Evolutionary conservation across 176 grass and related monocot genomes (phyloP).

Genomic region (Musa schizocarpa): DNA sequence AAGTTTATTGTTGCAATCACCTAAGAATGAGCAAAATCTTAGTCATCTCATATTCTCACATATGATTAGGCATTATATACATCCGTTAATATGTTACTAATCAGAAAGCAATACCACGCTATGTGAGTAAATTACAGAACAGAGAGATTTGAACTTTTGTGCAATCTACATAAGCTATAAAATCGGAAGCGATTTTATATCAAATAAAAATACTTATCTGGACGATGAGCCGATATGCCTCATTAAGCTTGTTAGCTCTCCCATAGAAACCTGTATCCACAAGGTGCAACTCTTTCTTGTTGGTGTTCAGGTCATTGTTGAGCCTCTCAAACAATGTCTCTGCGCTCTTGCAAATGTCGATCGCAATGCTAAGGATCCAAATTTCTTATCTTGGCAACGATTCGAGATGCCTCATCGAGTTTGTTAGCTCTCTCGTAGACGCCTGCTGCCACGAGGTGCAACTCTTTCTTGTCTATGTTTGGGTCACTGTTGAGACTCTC

Average conservation of each 20-base stretch:
- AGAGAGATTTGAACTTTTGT: not conserved
- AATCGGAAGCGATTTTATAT: not conserved
- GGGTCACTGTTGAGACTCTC: conserved; percentile 50
- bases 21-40: not conserved
- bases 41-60: not conserved
- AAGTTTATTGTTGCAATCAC: not conserved
- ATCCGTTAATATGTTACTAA: not conserved
- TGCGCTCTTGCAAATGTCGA: conserved; percentile 31
- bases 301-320: conserved; percentile 47
- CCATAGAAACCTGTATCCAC: conserved; percentile 51
- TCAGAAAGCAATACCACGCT: not conserved
- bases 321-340: conserved; percentile 47
- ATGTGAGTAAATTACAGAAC: not conserved
- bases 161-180: not conserved
- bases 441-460: conserved; percentile 57
- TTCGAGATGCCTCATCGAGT: conserved; percentile 52
- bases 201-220: conserved; percentile 23
- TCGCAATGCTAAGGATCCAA: conserved; percentile 13
- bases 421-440: conserved; percentile 67
- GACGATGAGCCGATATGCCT: conserved; percentile 52
- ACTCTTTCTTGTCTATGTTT: conserved; percentile 74
- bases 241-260: conserved; percentile 56
- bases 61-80: not conserved
- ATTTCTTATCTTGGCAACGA: conserved; percentile 54
- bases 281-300: conserved; percentile 83